A percentile compares a stretch with the other conserved stretches of the same genome.
These are phyloP conservation scores for Puccinia novopanici DNA, from an alignment of 1,284 basidiomycete species.

Conservation along the genomic window DNA sequence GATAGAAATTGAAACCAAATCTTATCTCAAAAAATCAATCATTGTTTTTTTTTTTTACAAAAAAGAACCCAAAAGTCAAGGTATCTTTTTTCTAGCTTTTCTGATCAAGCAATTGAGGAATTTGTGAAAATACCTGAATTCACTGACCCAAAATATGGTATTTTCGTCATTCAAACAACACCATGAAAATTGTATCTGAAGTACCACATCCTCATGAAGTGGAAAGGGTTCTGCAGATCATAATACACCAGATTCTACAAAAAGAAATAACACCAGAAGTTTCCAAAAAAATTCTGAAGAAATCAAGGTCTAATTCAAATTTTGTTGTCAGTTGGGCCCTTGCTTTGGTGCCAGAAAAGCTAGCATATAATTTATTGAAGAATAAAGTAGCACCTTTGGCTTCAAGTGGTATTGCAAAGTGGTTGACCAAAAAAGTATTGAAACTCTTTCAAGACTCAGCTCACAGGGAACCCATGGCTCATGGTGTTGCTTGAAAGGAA, in stretches of 20 bases:
- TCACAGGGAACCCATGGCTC: too few relatives aligned
- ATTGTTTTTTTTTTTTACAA: too few relatives aligned
- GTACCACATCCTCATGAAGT: neutral
- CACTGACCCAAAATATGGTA: too few relatives aligned
- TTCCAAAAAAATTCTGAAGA: neutral
- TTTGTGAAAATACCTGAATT: too few relatives aligned
- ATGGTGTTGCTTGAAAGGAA: too few relatives aligned
- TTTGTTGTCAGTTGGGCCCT: neutral
- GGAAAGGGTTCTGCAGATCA: neutral
- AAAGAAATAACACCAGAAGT: neutral
- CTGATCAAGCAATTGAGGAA: too few relatives aligned
- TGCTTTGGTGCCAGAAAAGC: neutral
- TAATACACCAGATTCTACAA: neutral
- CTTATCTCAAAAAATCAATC: too few relatives aligned
- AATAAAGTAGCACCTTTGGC: neutral
- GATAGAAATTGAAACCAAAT: neutral
- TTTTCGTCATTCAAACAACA: neutral
- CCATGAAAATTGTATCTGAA: neutral
- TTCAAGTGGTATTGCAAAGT: neutral
- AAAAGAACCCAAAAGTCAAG: too few relatives aligned
- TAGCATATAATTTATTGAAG: neutral
- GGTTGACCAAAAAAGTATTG: neutral
- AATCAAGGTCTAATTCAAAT: neutral
- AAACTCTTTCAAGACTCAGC: neutral
- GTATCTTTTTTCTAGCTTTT: too few relatives aligned